Evolutionary conservation across 2,329 filamentous ascomycete genomes (phyloP), one percentile per base, ranked within the genome.

Genomic region (Penicillium sp.): DNA sequence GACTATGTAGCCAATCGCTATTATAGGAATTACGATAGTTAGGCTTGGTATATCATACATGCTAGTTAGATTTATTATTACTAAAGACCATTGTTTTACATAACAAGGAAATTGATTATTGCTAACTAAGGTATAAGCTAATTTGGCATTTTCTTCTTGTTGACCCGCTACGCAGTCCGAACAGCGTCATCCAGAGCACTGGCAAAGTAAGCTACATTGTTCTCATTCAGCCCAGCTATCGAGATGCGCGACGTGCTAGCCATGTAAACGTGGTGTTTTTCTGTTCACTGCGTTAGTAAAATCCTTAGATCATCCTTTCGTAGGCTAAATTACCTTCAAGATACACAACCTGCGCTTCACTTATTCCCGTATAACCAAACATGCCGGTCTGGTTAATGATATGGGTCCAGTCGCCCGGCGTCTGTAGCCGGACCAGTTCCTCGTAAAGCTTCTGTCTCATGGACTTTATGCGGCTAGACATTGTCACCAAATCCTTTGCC

Each of bases 201-300:
- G 9, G 47, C 47, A 9, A 49, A 49, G 26, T 49, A 49, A 11
- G 47, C 47, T 48, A 47, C 33, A 9, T 53, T 56, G 23, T 56
- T 26, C 21, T 49, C 43, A 72, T 97, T 97, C 64, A 97, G 76
- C 5, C 93, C 93, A 6, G 92, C 93, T 89, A 97, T 97, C 70
- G 89, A 94, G 71, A 97, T 95, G 28, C 93, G 87, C 20, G 93
- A 93, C 68, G 97, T 97, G 81, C 94, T 96, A 5, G 69, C 69
- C 74, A 78, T 76, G 56, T 78, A 78, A 21, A 78, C 68, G 58
- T 78, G 75, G 58, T 74, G 73, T 61, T 76, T 68, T 55, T 75
- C 74, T 64, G 5, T n/a, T 38, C n/a, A 9, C 14, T 47, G n/a
- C 12, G 47, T 48, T 12, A 48, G 47, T n/a, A 21, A 30, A 4